phyloP scores from a whole-genome alignment of 495 filamentous ascomycete species.

The Platismatia glauca region DNA sequence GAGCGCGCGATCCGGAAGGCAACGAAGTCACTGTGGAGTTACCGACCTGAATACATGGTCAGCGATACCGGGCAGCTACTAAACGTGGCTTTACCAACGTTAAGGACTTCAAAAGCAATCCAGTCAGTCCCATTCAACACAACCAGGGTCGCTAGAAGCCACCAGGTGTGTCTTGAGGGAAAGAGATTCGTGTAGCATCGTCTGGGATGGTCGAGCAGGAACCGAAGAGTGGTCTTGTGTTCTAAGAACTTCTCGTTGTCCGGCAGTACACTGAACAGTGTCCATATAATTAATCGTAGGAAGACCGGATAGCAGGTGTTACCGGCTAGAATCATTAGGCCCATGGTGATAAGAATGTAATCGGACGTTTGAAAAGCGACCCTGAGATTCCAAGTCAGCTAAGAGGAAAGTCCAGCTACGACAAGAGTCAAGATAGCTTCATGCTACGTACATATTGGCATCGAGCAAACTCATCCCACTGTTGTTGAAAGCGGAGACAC shows the following conservation, averaged over 20 bases:
- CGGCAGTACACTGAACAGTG: conserved; percentile 41
- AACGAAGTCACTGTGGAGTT: conserved; percentile 54
- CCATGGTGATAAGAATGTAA: conserved; percentile 70
- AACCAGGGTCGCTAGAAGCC: conserved; percentile 63
- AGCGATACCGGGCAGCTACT: neutral
- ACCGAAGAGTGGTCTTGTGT: conserved; percentile 59
- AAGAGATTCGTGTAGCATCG: conserved; percentile 71
- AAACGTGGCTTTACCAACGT: conserved; percentile 24
- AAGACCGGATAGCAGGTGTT: conserved; percentile 78
- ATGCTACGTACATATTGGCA: conserved; percentile 55
- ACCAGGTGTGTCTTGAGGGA: conserved; percentile 68
- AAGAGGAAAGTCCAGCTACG: neutral
- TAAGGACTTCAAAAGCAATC: conserved; percentile 70
- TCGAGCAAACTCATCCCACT: conserved; percentile 80
- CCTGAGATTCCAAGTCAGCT: conserved; percentile 15
- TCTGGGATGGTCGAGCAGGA: conserved; percentile 66
- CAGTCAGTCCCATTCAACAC: conserved; percentile 74
- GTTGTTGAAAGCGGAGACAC: conserved; percentile 76
- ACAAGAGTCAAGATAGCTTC: neutral
- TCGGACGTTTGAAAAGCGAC: conserved; percentile 52
- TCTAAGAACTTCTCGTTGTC: conserved; percentile 32
- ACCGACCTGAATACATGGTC: conserved; percentile 35
- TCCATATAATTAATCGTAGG: conserved; percentile 68
- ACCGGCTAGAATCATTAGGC: conserved; percentile 69
- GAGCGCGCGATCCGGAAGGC: conserved; percentile 48